These are phyloP conservation scores for Thelonectria discophora DNA, from an alignment of 2,329 filamentous ascomycete species.

Conservation along the genomic window DNA sequence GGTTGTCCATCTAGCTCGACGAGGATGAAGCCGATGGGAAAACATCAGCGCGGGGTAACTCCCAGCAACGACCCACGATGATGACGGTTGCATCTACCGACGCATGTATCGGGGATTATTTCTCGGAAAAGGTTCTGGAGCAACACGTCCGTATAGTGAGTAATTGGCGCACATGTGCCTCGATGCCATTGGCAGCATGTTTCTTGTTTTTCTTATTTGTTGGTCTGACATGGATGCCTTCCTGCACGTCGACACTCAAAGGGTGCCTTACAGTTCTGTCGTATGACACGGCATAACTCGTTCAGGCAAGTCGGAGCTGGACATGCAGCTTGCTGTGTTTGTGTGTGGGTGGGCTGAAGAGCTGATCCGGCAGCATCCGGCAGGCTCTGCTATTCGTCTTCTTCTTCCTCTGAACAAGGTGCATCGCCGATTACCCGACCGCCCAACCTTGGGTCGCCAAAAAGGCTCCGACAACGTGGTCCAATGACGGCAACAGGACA, in stretches of 20 bases:
- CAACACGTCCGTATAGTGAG: not conserved
- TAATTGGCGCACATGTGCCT: not conserved
- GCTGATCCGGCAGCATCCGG: not conserved
- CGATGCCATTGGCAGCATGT: not conserved
- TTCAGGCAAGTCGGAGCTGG: not conserved
- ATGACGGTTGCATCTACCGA: not conserved
- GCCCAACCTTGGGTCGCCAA: no score
- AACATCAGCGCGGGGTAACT: not conserved
- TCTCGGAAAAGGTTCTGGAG: not conserved
- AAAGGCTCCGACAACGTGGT: not conserved
- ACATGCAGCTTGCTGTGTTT: not conserved
- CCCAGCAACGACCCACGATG: not conserved
- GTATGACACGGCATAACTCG: not conserved
- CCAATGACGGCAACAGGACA: not conserved
- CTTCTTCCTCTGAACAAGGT: not conserved
- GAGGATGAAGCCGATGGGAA: not conserved
- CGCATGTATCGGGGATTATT: not conserved
- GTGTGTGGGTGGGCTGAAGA: not conserved
- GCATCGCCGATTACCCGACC: not conserved
- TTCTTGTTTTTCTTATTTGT: not conserved
- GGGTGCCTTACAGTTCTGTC: no score
- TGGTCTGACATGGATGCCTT: not conserved
- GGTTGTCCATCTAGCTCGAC: not conserved
- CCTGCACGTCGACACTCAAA: not conserved
- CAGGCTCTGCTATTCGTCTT: not conserved